Conservation (phyloP, 768 basidiomycete species). For the Tremella fuciformis region DNA sequence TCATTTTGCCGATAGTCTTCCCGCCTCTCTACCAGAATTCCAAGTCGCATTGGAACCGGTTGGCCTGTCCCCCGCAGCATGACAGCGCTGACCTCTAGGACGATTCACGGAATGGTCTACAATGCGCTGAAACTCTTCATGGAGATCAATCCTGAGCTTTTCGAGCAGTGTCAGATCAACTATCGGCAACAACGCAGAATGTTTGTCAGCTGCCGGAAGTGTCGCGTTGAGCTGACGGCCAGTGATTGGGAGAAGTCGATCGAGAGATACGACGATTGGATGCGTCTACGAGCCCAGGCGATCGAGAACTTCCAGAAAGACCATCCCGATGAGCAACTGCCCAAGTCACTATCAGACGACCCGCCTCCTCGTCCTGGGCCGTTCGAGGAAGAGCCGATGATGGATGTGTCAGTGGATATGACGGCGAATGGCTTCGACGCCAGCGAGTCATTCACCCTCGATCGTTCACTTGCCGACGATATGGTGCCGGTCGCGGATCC, state of each 20-base stretch:
- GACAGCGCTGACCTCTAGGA: conserved; percentile 57
- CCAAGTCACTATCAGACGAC: conserved; percentile 65
- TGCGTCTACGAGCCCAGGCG: conserved; percentile 74
- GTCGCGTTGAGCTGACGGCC: conserved; percentile 11
- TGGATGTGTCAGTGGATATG: conserved; percentile 85
- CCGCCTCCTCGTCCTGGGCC: conserved; percentile 75
- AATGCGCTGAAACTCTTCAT: conserved; percentile 97
- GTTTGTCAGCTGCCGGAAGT: conserved; percentile 61
- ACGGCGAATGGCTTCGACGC: conserved; percentile 48
- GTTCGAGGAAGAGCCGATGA: conserved; percentile 78
- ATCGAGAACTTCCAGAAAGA: conserved; percentile 55
- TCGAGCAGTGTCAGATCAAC: conserved; percentile 87
- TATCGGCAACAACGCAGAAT: conserved; percentile 83
- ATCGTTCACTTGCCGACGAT: conserved; percentile 64
- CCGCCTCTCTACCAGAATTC: conserved; percentile 94
- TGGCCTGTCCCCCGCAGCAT: conserved; percentile 44
- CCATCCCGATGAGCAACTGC: conserved; percentile 55
- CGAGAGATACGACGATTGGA: conserved; percentile 83
- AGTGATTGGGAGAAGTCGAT: conserved; percentile 88
- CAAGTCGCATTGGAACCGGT: conserved; percentile 98
- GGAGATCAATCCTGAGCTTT: conserved; percentile 96
- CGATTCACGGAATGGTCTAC: conserved; percentile 98
- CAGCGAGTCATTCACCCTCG: conserved; percentile 49
- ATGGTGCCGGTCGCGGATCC: conserved; percentile 90
- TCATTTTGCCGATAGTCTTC: conserved; percentile 93